Percentiles rank a stretch among this genome's conserved stretches.
Evolutionary conservation across 2,329 filamentous ascomycete genomes (phyloP).

Genomic region (Aureobasidium namibiae): DNA sequence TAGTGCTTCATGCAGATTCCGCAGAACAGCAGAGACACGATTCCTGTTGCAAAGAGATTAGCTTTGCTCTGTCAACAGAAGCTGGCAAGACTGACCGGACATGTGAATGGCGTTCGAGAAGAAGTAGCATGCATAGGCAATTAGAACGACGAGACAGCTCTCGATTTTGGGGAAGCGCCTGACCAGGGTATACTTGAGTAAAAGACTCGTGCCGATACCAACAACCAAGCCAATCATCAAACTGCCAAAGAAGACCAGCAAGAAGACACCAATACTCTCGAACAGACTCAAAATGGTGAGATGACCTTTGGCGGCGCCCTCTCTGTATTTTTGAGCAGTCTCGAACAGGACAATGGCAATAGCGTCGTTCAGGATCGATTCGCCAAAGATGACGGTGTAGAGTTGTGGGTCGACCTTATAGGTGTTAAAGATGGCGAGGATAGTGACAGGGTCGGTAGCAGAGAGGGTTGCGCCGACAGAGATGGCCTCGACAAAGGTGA

Average conservation of each 20-base stretch:
- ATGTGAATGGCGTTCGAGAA: slow-evolving; percentile 93
- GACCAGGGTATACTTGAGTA: slow-evolving; percentile 91
- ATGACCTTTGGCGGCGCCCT: slow-evolving; percentile 58
- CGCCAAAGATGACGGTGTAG: slow-evolving; percentile 97
- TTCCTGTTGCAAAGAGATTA: slow-evolving; percentile 51
- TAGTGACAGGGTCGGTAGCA: slow-evolving; percentile 94
- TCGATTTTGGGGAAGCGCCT: slow-evolving; percentile 92
- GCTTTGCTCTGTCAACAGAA: neutral
- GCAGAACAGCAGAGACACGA: slow-evolving; percentile 93
- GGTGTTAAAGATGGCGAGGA: slow-evolving; percentile 96
- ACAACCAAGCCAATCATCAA: slow-evolving; percentile 81
- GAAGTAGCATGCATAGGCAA: slow-evolving; percentile 95
- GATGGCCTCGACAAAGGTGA: slow-evolving; percentile 92
- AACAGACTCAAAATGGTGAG: slow-evolving; percentile 76
- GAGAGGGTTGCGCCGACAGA: slow-evolving; percentile 94
- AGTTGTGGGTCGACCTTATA: slow-evolving; percentile 99
- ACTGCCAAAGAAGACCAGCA: slow-evolving; percentile 92
- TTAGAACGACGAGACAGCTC: slow-evolving; percentile 85
- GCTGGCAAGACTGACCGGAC: slow-evolving; percentile 61
- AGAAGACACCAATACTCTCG: slow-evolving; percentile 87
- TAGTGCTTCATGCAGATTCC: slow-evolving; percentile 98
- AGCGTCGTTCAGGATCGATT: slow-evolving; percentile 95
- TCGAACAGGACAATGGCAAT: slow-evolving; percentile 98
- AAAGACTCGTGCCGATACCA: slow-evolving; percentile 76
- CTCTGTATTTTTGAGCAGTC: slow-evolving; percentile 87